Evolutionary conservation across 495 filamentous ascomycete genomes (phyloP).

Genomic region (Collariella sp.): DNA sequence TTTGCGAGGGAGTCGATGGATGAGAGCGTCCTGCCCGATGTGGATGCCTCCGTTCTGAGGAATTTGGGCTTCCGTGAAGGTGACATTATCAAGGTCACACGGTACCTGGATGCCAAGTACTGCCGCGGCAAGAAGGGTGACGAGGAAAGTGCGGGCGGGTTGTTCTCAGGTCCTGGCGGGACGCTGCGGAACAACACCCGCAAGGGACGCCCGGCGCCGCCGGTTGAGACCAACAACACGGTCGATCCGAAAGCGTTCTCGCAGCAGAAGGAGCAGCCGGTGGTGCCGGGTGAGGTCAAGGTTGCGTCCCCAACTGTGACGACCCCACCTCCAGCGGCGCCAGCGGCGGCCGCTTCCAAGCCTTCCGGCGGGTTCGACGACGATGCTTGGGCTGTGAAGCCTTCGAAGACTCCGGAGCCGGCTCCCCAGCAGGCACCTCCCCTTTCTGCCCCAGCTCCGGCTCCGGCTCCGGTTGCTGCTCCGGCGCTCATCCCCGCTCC

Average conservation of each 20-base stretch:
- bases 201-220: slow-evolving; percentile 79
- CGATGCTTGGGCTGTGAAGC: slow-evolving; percentile 95
- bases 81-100: slow-evolving; percentile 92
- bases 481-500: slow-evolving; percentile 21
- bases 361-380: slow-evolving; percentile 75
- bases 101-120: slow-evolving; percentile 75
- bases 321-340: slow-evolving; percentile 24
- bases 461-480: slow-evolving; percentile 25
- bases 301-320: slow-evolving; percentile 37
- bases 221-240: slow-evolving; percentile 72
- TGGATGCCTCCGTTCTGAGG: slow-evolving; percentile 69
- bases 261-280: slow-evolving; percentile 42
- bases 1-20: slow-evolving; percentile 92
- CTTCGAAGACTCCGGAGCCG: slow-evolving; percentile 52
- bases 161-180: slow-evolving; percentile 89
- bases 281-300: slow-evolving; percentile 30
- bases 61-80: slow-evolving; percentile 89
- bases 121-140: slow-evolving; percentile 57
- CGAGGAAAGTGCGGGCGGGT: slow-evolving; percentile 55
- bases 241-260: slow-evolving; percentile 84
- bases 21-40: slow-evolving; percentile 78
- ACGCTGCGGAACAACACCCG: slow-evolving; percentile 88
- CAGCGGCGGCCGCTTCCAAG: slow-evolving; percentile 39
- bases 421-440: slow-evolving; percentile 28
- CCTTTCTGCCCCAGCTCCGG: slow-evolving; percentile 30